Evolutionary conservation across 164 flowering plant species (phyloP), one percentile per base, ranked within the genome.

Genomic region (Aristolochia californica): DNA sequence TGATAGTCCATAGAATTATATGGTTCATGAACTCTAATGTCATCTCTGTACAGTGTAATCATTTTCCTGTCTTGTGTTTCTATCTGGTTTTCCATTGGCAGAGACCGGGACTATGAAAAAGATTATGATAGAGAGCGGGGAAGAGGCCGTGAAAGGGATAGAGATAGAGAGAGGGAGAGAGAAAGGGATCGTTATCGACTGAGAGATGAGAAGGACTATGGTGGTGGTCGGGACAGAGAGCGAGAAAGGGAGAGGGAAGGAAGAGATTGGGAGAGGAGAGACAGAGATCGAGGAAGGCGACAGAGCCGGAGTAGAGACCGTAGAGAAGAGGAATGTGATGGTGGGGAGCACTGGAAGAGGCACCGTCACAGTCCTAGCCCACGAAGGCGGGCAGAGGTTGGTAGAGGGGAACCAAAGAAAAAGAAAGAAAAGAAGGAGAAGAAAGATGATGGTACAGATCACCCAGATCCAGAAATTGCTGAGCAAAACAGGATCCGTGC

Each of bases 391-490:
- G 77, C 62, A 21, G 82, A 72, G 20, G 79, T 72, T 53, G 66
- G 57, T 7, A 50, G 69, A 10, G 79, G 78, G 22, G 84, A 85
- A 61, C 70, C 83, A 27, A 81, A 67, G 74, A 84, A 80, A 81
- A 86, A 80, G 83, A 83, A 82, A 49, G 74, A 77, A 63, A 82
- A 78, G 78, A 77, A 83, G 70, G 78, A 77, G 66, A 75, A 73
- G 75, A 84, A 79, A 72, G 91, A 83, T 63, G 96, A 87, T 68
- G 96, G 96, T 17, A 87, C 96, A 0, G 96, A 90, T 59, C 96
- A 89, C 62, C 97, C 90, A 2, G 94, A 93, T 72, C 97, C 99
- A 7, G 97, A 90, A 75, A 88, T 90, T 68, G 97, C 96, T 1
- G 99, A 84, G 68, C 78, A 77, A 14, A 94, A 94, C 70, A 83